Base-by-base conservation (phyloP, 192 early-diverging fungal genomes). In the Backusella parvicylindrica region DNA sequence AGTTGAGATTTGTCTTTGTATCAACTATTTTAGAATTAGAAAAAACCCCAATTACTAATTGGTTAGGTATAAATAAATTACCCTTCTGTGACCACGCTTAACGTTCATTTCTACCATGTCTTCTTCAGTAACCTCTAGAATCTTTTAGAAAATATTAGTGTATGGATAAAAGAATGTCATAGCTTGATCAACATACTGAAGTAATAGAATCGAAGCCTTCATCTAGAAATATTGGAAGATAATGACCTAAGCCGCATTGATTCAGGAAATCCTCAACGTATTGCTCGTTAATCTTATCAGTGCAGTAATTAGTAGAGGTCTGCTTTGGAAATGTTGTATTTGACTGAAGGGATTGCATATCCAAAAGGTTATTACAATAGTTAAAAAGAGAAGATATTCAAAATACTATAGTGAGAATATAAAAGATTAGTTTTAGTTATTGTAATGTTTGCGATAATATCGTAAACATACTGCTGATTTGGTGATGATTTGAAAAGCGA, bases 41-140 rank as follows among this genome's bases (percentile, higher is more conserved):
- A 26, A 33, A 64, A 21, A 8, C 12, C 6, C 18, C 2, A 28
- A 35, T 16, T 18, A 21, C 28, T 37, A 30, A 6, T 31, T n/a
- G 9, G 6, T 12, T 18, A 26, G 18, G 4, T 40, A 28, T 15
- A 63, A 43, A 16, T 11, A 35, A 40, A 37, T 72, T 76, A 81
- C 79, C 71, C 79, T 76, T 74, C 79, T 66, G 23, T 81, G 79
- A 32, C 79, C 79, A 35, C 79, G 47, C 37, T 81, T 81, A 8
- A 77, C 72, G 23, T 70, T 32, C 75, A 81, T 76, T 11, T 50
- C 72, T 2, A 71, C 74, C 50, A 81, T 64, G 49, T 81, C 79
- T 47, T 63, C 32, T 66, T 81, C 79, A 1, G 75, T 73, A 6
- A 81, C 65, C 49, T 81, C 79, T 26, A 70, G 37, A n/a, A 81